Evolutionary conservation across 306 rosid genomes (phyloP), one percentile per base, ranked within the genome.

Genomic region (Prosopis cineraria): DNA sequence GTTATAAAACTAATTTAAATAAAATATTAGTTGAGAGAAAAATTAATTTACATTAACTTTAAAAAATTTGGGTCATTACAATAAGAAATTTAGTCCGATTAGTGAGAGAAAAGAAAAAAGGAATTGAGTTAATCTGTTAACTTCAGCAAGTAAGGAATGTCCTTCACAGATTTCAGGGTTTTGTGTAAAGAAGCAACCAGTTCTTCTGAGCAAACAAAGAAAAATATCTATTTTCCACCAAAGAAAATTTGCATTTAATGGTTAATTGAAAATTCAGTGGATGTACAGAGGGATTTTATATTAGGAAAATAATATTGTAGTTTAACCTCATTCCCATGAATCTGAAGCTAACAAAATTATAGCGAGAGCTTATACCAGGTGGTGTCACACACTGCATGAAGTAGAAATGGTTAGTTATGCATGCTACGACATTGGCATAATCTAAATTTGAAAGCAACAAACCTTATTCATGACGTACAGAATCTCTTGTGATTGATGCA

Each of bases 401-500:
- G 79, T 71, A 67, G 52, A 72, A 78, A 53, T 3, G n/a, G 62
- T 83, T 75, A 86, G 77, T 67, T 68, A 47, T 63, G 65, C 11
- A 67, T 68, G 74, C 66, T 58, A 47, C 64, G 72, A 82, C 69
- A 72, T 52, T 77, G 74, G 55, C 34, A 78, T 45, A 70, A 55
- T 4, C 73, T 66, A 79, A 74, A 60, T 74, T n/a, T 25, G 70
- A 79, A 53, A 55, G 70, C 34, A 81, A 87, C 92, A 67, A 74
- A 95, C 98, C 98, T 95, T 92, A 85, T 95, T 95, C 89, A 95
- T 88, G n/a, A n/a, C 97, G 92, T 91, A 95, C 80, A 19, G 96
- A 91, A 87, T 92, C 97, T 29, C 92, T 88, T 59, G 93, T 77
- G 29, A 95, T 95, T 63, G 97, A 90, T 83, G 88, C 83, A 72